A percentile compares a stretch with the other conserved stretches of the same genome.
phyloP scores from a whole-genome alignment of 2,329 filamentous ascomycete genomes.

The Didymella keratinophila region DNA sequence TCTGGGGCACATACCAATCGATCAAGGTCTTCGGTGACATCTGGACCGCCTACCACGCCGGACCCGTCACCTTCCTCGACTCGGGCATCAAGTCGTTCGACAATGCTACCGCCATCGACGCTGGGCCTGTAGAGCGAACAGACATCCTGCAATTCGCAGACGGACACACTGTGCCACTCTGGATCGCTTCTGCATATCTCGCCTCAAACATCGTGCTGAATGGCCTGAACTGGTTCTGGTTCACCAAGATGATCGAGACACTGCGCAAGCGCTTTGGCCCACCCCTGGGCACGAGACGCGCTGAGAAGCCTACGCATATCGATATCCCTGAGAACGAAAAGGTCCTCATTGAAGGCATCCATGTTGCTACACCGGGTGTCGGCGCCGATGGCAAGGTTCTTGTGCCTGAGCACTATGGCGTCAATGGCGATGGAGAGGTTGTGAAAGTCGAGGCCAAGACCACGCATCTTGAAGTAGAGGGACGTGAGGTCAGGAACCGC shows the following conservation, averaged over 20 bases:
- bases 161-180: conserved; percentile 63
- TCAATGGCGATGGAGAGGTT: conserved; percentile 22
- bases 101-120: conserved; percentile 31
- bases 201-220: conserved; percentile 76
- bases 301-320: conserved; percentile 23
- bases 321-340: conserved; percentile 37
- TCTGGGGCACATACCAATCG: conserved; percentile 80
- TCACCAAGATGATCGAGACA: conserved; percentile 83
- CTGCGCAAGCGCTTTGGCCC: conserved; percentile 77
- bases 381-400: conserved; percentile 17
- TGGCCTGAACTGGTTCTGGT: conserved; percentile 83
- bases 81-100: conserved; percentile 39
- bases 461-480: conserved; percentile 39
- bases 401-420: conserved; percentile 33
- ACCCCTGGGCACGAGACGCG: conserved; percentile 57
- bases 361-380: conserved; percentile 41
- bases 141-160: conserved; percentile 61
- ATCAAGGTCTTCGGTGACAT: conserved; percentile 71
- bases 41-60: conserved; percentile 56
- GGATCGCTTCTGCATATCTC: conserved; percentile 74
- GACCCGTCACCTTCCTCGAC: conserved; percentile 34
- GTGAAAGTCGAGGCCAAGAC: conserved; percentile 32
- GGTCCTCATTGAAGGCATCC: conserved; percentile 45
- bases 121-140: conserved; percentile 38
- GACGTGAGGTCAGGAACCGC: conserved; percentile 38